Base-by-base conservation (phyloP, 257 asterid species). In the Nicotiana attenuata region DNA sequence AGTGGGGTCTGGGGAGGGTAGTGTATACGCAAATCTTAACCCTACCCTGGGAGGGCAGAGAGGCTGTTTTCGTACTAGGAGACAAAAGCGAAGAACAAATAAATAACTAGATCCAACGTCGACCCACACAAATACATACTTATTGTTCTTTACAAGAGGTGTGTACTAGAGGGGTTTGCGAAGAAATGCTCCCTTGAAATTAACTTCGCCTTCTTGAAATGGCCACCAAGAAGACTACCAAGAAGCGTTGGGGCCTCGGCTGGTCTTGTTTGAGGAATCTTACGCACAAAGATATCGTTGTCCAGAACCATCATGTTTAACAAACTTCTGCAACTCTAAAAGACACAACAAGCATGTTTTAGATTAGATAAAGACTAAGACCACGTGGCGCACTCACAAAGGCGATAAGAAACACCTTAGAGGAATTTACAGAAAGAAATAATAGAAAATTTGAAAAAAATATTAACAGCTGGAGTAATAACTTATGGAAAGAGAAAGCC, bases 321-420 rank as follows among this genome's bases (percentile, higher is more conserved):
- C 92, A 96, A 86, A 77, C 83, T 89, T 86, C 90, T 87, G 91
- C 98, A 94, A 92, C 97, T 96, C 98, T 96, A 94, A 19, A 83
- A 86, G n/a, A 82, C 83, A 81, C 45, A 59, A 82, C 55, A 73
- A 45, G 16, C 53, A 50, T 73, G 80, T 65, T 68, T 86, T 55
- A 86, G 87, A 20, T 53, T 16, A 14, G 60, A 16, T 15, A 53
- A 52, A 52, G 56, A 52, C 56, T 53, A 16, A 4, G 60, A 16
- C 60, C 60, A 16, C 5, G 60, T 4, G 59, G 60, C 5, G 20
- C 60, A 53, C 16, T 5, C 60, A 53, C 61, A 16, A 16, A 17
- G 61, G 61, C 9, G 17, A 56, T 56, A 14, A 22, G 61, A 24
- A 22, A 5, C 68, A 63, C 33, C 38, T 24, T 38, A 13, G 61